phyloP scores from a whole-genome alignment of 139 green algal species.

The Coccomyxa sp. region DNA sequence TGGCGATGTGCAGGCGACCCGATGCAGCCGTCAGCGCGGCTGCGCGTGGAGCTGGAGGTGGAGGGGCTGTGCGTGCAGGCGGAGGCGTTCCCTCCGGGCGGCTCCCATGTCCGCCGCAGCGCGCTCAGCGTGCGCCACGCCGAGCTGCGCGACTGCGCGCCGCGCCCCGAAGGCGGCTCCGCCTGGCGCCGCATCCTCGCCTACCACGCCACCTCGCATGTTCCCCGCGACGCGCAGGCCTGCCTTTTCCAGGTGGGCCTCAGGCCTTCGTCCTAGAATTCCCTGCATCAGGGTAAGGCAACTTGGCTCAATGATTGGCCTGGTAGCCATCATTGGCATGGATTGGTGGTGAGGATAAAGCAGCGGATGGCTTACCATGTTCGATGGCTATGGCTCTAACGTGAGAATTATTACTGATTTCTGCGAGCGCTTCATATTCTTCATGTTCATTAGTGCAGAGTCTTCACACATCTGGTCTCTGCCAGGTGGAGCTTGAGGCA shows the following conservation, averaged over 20 bases:
- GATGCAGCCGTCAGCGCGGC: background rate
- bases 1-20: background rate
- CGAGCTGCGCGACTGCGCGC: constrained; percentile 35
- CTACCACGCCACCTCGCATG: constrained; percentile 13
- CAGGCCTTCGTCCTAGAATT: no score
- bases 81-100: constrained; percentile 21
- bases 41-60: constrained; percentile 47
- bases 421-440: no score
- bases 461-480: no score
- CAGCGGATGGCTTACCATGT: no score
- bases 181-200: constrained; percentile 18
- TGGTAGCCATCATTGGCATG: no score
- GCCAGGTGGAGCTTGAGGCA: constrained; percentile 47
- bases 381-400: no score
- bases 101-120: constrained; percentile 31
- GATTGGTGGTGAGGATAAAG: no score
- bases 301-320: no score
- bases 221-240: background rate
- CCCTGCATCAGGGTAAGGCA: no score
- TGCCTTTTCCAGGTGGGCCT: background rate
- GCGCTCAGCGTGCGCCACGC: constrained; percentile 35
- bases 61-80: constrained; percentile 29
- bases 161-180: background rate
- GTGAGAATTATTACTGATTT: no score
- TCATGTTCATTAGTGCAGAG: no score